Base-by-base conservation (phyloP, 495 filamentous ascomycete genomes). In the Entonaema liquescens region DNA sequence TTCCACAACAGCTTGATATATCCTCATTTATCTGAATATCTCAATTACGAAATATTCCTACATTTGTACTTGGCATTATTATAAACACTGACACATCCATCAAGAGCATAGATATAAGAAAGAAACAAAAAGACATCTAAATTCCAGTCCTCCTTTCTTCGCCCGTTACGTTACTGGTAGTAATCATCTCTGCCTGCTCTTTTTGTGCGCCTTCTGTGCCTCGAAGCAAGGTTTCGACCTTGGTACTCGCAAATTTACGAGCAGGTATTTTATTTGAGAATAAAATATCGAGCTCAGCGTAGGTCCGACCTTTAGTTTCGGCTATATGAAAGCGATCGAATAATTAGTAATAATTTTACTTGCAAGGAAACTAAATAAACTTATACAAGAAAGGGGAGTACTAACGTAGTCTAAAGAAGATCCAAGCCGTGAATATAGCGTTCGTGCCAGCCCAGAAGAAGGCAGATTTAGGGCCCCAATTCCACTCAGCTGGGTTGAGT, bases 391-490 rank as follows among this genome's bases (percentile, higher is more conserved):
- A 70, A 74, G 9, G 78, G 47, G 13, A 40, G 56, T 56, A 68
- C 75, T 78, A 69, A 65, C 80, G 81, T n/a, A 83, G 54, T 33
- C 81, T 75, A 42, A 79, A 79, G 49, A 73, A 83, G 0, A 81
- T 77, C 69, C 80, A 83, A 9, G 76, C 40, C 25, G 77, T 76
- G 36, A 83, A 85, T 44, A 85, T 66, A 59, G 79, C 73, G 62
- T 83, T 86, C 42, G 79, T 76, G 0, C 81, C 86, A 36, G 82
- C 87, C 82, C 85, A 89, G 73, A 89, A 86, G 77, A 88, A 89
- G 2, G 81, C 86, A 0, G 78, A 74, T 66, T 82, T 83, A 61
- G 76, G 74, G 6, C 81, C 82, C 86, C 86, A 88, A 50, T 82
- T 79, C 86, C 86, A 89, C 35, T 79, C 82, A 8, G 70, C 71